phyloP scores from a whole-genome alignment of 2,329 filamentous ascomycete genomes.

The Fusarium annulatum region DNA sequence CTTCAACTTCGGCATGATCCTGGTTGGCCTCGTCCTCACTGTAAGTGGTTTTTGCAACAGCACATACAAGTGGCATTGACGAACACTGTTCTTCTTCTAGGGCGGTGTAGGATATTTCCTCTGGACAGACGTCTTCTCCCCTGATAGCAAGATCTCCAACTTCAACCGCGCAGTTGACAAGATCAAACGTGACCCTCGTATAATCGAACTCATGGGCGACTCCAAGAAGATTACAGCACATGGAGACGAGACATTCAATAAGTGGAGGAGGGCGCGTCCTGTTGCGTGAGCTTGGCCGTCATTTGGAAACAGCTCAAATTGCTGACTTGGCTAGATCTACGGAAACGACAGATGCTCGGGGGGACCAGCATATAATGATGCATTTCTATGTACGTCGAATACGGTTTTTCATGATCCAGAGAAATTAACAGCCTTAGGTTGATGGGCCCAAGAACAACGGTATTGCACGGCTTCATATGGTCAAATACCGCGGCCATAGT shows the following conservation, averaged over 20 bases:
- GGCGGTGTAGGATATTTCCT: slow-evolving; percentile 82
- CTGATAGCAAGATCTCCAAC: slow-evolving; percentile 85
- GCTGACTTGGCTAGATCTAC: slow-evolving; percentile 66
- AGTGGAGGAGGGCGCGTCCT: slow-evolving; percentile 77
- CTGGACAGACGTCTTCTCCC: slow-evolving; percentile 84
- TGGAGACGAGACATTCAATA: slow-evolving; percentile 83
- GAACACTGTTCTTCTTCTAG: slow-evolving; percentile 53
- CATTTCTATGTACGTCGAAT: slow-evolving; percentile 77
- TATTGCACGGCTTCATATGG: slow-evolving; percentile 81
- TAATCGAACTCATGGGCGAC: slow-evolving; percentile 79
- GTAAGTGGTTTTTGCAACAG: slow-evolving; percentile 55
- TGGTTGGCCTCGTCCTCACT: slow-evolving; percentile 80
- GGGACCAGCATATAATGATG: slow-evolving; percentile 84
- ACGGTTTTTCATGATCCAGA: neutral
- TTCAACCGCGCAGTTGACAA: slow-evolving; percentile 89
- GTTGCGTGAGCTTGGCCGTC: slow-evolving; percentile 60
- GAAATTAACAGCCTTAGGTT: slow-evolving; percentile 61
- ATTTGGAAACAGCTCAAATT: neutral
- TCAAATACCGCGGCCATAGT: slow-evolving; percentile 70
- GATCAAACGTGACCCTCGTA: slow-evolving; percentile 78
- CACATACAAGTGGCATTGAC: neutral
- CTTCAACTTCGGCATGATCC: slow-evolving; percentile 84
- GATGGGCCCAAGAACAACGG: slow-evolving; percentile 81
- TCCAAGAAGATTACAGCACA: slow-evolving; percentile 80
- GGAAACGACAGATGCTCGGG: slow-evolving; percentile 75